Evolutionary conservation across 768 basidiomycete species (phyloP).

Genomic region (Podaxis sp.): DNA sequence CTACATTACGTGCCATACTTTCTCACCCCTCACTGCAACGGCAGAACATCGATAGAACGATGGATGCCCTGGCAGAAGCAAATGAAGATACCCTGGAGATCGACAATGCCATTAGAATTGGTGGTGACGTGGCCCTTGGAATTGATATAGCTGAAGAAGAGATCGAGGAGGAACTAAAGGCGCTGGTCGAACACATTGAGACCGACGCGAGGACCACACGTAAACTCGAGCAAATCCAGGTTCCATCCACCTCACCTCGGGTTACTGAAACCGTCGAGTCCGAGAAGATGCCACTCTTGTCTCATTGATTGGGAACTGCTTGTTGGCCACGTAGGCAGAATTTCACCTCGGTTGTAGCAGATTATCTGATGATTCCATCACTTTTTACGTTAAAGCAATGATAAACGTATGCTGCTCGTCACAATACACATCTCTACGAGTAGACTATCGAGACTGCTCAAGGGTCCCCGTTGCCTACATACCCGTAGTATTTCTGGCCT

Average conservation of each 20-base stretch:
- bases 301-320: no score
- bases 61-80: slow-evolving; percentile 84
- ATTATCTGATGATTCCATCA: background rate
- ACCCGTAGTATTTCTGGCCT: slow-evolving; percentile 54
- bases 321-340: no score
- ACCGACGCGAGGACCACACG: slow-evolving; percentile 9
- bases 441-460: background rate
- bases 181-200: slow-evolving; percentile 41
- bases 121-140: slow-evolving; percentile 59
- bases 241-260: background rate
- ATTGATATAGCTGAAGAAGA: slow-evolving; percentile 47
- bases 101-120: slow-evolving; percentile 71
- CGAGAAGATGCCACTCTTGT: background rate
- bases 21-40: slow-evolving; percentile 77
- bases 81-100: slow-evolving; percentile 82
- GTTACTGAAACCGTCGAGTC: background rate
- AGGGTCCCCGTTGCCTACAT: slow-evolving; percentile 27
- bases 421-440: background rate
- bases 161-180: slow-evolving; percentile 64
- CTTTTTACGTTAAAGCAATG: background rate
- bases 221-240: slow-evolving; percentile 7
- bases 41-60: slow-evolving; percentile 79
- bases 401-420: background rate
- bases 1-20: slow-evolving; percentile 73
- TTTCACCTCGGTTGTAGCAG: background rate